Evolutionary conservation across 2,329 filamentous ascomycete genomes (phyloP).

Genomic region (Tolypocladium sp.): DNA sequence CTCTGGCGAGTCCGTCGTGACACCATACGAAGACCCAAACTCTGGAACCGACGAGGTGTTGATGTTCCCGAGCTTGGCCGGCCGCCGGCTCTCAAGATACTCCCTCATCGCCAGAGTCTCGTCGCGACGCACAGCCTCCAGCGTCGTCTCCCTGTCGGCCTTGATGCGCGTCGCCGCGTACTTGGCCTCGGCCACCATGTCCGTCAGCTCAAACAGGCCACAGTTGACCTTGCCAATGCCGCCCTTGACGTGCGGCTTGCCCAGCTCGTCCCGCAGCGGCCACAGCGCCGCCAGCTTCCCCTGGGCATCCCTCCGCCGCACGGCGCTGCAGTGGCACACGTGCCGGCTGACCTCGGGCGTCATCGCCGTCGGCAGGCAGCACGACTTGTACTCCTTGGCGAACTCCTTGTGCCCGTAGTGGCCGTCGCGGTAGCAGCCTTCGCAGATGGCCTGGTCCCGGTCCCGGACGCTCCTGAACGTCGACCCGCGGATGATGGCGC

Average conservation of each 20-base stretch:
- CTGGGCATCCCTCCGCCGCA: constrained; percentile 8
- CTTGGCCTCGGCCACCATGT: constrained; percentile 14
- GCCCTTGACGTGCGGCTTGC: constrained; percentile 1
- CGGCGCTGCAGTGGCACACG: constrained; percentile 15
- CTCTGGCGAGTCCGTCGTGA: constrained; percentile 10
- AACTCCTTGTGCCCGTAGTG: constrained; percentile 17
- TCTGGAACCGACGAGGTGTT: constrained; percentile 7
- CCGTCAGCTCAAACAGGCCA: constrained; percentile 8
- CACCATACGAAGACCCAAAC: constrained; percentile 10
- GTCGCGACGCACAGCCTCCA: constrained; percentile 2
- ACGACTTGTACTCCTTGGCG: constrained; percentile 24
- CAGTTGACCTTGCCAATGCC: constrained; percentile 5
- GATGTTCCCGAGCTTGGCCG: constrained; percentile 5
- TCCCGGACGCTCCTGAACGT: constrained; percentile 11
- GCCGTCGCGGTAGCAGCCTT: constrained; percentile 20
- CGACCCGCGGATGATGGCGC: constrained; percentile 10
- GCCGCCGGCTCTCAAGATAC: not conserved
- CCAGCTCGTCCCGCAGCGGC: constrained; percentile 5
- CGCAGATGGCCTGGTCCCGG: constrained; percentile 15
- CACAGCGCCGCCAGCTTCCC: constrained; percentile 9
- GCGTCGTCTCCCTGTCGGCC: constrained; percentile 2
- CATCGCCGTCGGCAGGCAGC: constrained; percentile 15
- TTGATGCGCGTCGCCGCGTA: constrained; percentile 8
- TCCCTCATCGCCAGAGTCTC: not conserved
- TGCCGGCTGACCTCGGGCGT: constrained; percentile 11